Base-by-base conservation (phyloP, 305 asterid genomes). In the Ilex paraguariensis region DNA sequence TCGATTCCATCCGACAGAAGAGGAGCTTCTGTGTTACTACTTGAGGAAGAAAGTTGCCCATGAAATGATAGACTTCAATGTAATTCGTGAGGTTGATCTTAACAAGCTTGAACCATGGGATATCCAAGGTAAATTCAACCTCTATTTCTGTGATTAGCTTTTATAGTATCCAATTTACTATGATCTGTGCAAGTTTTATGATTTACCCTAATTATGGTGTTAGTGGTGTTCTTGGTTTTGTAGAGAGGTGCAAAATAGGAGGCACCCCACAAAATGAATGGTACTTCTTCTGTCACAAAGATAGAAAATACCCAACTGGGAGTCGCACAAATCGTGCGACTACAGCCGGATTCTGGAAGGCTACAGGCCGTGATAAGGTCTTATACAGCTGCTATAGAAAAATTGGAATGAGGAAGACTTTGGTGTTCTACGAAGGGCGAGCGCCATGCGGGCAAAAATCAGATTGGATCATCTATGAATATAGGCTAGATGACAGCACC, bases 201-300 rank as follows among this genome's bases (percentile, higher is more conserved):
- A 21, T 21, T 21, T 21, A 21, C 28, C 28, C 28, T 21, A 21
- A 21, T 21, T 21, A 21, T 21, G 28, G 28, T 21, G 28, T 21
- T 21, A 1, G 28, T 21, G 1, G 28, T 21, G 1, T 21, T 21
- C 28, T 21, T 21, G 13, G 56, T 31, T 2, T 14, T 57, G 67
- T 75, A 92, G 97, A 89, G 62, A 87, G 71, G 70, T 92, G 98
- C 78, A 85, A 80, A 69, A 87, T 92, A 56, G 98, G 98, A 59
- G 82, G 96, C 14, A 81, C 93, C 2, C 98, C 98, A 3, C 98
- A 92, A 72, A 92, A 85, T 30, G 98, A 92, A 55, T 92, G 98
- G 98, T 92, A 92, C 73, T 92, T 92, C 70, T 92, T 92, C 75
- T 89, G 98, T 70, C 98, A 92, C 90, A 92, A 92, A 46, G 97